phyloP scores from a whole-genome alignment of 495 filamentous ascomycete species.

The Glarea lozoyensis region DNA sequence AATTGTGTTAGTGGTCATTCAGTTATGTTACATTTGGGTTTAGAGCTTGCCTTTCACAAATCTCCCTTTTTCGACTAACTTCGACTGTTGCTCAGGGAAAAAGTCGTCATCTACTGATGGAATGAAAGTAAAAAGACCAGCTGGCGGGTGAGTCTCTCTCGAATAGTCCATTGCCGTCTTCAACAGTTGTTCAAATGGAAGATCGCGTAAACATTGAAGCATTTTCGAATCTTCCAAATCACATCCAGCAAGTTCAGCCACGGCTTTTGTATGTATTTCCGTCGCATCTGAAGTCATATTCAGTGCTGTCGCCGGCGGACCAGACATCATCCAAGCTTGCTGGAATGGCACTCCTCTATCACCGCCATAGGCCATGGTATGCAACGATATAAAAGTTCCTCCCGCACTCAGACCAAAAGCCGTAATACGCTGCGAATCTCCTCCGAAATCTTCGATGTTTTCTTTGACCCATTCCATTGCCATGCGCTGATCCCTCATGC shows the following conservation, averaged over 20 bases:
- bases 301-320: constrained; percentile 31
- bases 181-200: background rate
- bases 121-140: constrained; percentile 16
- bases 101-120: constrained; percentile 25
- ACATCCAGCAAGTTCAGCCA: constrained; percentile 16
- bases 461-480: constrained; percentile 34
- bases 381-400: constrained; percentile 46
- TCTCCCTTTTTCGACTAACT: constrained; percentile 15
- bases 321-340: constrained; percentile 32
- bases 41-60: constrained; percentile 21
- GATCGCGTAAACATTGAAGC: background rate
- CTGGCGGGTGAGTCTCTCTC: background rate
- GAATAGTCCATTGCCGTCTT: background rate
- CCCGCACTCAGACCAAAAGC: constrained; percentile 45
- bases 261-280: constrained; percentile 25
- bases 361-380: constrained; percentile 27
- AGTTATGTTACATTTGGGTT: background rate
- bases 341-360: constrained; percentile 24
- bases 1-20: background rate
- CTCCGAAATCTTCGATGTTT: constrained; percentile 31
- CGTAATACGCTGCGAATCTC: constrained; percentile 25
- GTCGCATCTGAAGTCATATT: constrained; percentile 30
- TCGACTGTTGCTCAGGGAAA: constrained; percentile 17
- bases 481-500: constrained; percentile 38
- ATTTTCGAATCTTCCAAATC: background rate